phyloP scores from a whole-genome alignment of 768 basidiomycete genomes.

The Boletus fagicola region DNA sequence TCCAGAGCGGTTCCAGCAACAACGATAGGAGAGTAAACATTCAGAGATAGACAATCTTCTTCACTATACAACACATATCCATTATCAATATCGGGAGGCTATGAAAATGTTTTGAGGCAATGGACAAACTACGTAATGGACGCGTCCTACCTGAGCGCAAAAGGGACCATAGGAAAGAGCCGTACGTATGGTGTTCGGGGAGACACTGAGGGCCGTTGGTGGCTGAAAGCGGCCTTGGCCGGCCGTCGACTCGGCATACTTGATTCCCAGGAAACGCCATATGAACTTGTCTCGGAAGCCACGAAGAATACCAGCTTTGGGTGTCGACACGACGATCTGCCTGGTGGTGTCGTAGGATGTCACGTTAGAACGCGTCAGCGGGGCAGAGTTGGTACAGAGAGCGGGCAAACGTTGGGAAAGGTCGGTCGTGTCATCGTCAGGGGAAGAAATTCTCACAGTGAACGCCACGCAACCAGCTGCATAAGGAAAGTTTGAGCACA shows the following conservation, averaged over 20 bases:
- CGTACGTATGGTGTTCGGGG: not conserved
- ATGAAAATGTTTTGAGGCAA: not conserved
- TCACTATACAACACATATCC: constrained; percentile 5
- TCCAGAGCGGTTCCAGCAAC: not conserved
- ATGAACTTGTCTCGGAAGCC: constrained; percentile 22
- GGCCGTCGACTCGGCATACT: constrained; percentile 8
- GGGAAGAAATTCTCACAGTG: not conserved
- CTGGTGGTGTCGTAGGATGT: constrained; percentile 13
- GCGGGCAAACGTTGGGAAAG: constrained; percentile 2
- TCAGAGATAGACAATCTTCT: constrained; percentile 23
- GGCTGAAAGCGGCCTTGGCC: constrained; percentile 14
- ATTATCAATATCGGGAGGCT: constrained; percentile 18
- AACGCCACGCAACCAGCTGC: constrained; percentile 1
- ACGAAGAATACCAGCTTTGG: constrained; percentile 15
- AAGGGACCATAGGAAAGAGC: constrained; percentile 15
- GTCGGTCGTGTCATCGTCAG: not conserved
- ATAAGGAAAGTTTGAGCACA: not conserved
- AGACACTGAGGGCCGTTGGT: constrained; percentile 10
- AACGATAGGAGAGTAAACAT: constrained; percentile 18
- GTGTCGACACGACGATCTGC: constrained; percentile 15
- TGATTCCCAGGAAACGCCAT: constrained; percentile 20
- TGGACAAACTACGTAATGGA: not conserved
- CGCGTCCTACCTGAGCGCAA: constrained; percentile 17
- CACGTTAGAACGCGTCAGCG: constrained; percentile 22
- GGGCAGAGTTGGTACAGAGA: constrained; percentile 23